A percentile compares a stretch with the other conserved stretches of the same genome.
Evolutionary conservation across 352 stramenopile genomes (phyloP).

Genomic region (Phytophthora constricta): DNA sequence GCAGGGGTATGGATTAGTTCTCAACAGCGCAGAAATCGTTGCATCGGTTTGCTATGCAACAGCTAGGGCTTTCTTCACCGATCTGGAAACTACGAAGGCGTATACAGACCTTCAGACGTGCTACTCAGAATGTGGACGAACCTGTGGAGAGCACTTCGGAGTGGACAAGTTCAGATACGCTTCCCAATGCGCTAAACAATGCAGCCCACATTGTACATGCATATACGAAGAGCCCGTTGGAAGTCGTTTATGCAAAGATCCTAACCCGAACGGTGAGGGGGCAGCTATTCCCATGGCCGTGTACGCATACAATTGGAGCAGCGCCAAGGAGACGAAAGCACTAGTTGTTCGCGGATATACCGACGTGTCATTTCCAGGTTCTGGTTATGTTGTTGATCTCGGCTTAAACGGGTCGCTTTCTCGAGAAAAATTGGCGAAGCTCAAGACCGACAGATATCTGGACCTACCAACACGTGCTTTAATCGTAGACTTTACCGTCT

Average conservation of each 20-base stretch:
- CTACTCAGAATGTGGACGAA: slow-evolving; percentile 50
- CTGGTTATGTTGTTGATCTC: slow-evolving; percentile 69
- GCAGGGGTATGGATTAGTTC: slow-evolving; percentile 58
- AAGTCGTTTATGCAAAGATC: slow-evolving; percentile 51
- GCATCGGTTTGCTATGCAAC: slow-evolving; percentile 50
- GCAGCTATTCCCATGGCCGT: slow-evolving; percentile 37
- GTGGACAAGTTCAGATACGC: slow-evolving; percentile 65
- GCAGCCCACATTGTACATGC: slow-evolving; percentile 67
- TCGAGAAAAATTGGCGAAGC: slow-evolving; percentile 26
- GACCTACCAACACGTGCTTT: slow-evolving; percentile 69
- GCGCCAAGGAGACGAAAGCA: slow-evolving; percentile 23
- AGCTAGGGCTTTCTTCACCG: slow-evolving; percentile 56
- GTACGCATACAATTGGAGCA: slow-evolving; percentile 71
- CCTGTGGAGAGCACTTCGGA: slow-evolving; percentile 59
- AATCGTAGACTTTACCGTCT: slow-evolving; percentile 70
- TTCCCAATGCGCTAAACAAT: slow-evolving; percentile 46
- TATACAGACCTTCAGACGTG: slow-evolving; percentile 67
- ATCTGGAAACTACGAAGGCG: slow-evolving; percentile 39
- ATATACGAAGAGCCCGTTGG: slow-evolving; percentile 67
- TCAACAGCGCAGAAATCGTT: slow-evolving; percentile 63
- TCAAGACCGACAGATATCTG: slow-evolving; percentile 56
- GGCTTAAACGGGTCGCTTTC: slow-evolving; percentile 43
- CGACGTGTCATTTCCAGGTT: slow-evolving; percentile 49
- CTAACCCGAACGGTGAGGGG: slow-evolving; percentile 55
- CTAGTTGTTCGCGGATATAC: slow-evolving; percentile 39